Evolutionary conservation across 176 grass and related monocot species (phyloP).

Genomic region (Avena eriantha): DNA sequence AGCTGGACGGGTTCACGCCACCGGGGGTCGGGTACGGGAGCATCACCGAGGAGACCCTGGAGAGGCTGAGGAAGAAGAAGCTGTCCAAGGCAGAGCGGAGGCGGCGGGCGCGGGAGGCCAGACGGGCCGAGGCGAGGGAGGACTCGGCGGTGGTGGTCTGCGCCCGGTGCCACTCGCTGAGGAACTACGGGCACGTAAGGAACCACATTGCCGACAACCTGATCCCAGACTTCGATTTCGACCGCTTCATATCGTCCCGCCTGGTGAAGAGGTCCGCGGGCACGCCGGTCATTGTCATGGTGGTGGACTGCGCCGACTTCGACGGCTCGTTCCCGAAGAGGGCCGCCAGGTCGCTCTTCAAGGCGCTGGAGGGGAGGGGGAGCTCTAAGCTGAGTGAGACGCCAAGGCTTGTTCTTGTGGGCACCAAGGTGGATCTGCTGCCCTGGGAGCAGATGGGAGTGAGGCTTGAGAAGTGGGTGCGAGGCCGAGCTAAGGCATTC

Average conservation of each 20-base stretch:
- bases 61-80: conserved; percentile 80
- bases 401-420: conserved; percentile 82
- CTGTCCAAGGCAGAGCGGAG: conserved; percentile 87
- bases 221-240: conserved; percentile 94
- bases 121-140: conserved; percentile 54
- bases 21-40: conserved; percentile 80
- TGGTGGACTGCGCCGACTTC: conserved; percentile 89
- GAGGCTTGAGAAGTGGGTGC: conserved; percentile 84
- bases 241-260: conserved; percentile 77
- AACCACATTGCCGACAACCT: conserved; percentile 87
- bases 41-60: conserved; percentile 70
- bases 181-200: conserved; percentile 91
- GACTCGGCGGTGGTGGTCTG: conserved; percentile 58
- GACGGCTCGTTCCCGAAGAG: conserved; percentile 90
- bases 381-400: conserved; percentile 64
- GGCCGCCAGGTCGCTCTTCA: conserved; percentile 81
- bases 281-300: conserved; percentile 75
- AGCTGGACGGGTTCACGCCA: conserved; percentile 72
- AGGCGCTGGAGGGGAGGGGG: conserved; percentile 64
- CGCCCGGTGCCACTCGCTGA: conserved; percentile 80
- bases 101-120: conserved; percentile 56
- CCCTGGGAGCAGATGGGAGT: conserved; percentile 78
- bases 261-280: conserved; percentile 72
- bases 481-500: conserved; percentile 74
- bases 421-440: conserved; percentile 81